Evolutionary conservation across 2,329 filamentous ascomycete species (phyloP).

Genomic region (Pseudogymnoascus sp.): DNA sequence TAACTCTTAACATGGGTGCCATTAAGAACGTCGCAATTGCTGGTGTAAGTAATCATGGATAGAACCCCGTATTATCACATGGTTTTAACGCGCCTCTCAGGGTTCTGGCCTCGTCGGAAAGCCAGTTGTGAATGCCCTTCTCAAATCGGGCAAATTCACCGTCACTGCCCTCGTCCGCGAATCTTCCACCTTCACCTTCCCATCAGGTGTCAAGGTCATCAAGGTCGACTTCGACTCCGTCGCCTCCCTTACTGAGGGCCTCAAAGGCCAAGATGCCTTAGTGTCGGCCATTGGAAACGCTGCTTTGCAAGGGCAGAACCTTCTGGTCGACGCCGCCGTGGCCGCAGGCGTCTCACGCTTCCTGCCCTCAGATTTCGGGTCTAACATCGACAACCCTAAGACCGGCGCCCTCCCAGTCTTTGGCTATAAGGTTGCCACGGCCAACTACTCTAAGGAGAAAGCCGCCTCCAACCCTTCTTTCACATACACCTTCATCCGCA

Average conservation of each 20-base stretch:
- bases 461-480: slow-evolving; percentile 22
- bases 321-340: slow-evolving; percentile 34
- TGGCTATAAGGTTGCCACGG: slow-evolving; percentile 29
- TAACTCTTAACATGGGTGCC: too few relatives aligned
- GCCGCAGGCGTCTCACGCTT: slow-evolving; percentile 34
- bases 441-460: slow-evolving; percentile 30
- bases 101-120: slow-evolving; percentile 22
- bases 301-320: slow-evolving; percentile 25
- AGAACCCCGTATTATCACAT: too few relatives aligned
- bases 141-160: slow-evolving; percentile 28
- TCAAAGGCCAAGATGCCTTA: slow-evolving; percentile 32
- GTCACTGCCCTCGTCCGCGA: slow-evolving; percentile 40
- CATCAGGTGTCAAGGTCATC: slow-evolving; percentile 32
- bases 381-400: slow-evolving; percentile 30
- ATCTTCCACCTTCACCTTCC: slow-evolving; percentile 30
- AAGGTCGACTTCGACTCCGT: slow-evolving; percentile 31
- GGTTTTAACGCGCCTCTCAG: too few relatives aligned
- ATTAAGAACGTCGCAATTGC: too few relatives aligned
- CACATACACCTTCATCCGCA: slow-evolving; percentile 30
- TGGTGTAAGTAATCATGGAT: too few relatives aligned
- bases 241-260: slow-evolving; percentile 26
- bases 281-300: slow-evolving; percentile 30
- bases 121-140: slow-evolving; percentile 21
- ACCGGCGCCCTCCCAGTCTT: slow-evolving; percentile 31
- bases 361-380: slow-evolving; percentile 36